Conservation (phyloP, 805 yeast species). For the Candida dendrica region DNA sequence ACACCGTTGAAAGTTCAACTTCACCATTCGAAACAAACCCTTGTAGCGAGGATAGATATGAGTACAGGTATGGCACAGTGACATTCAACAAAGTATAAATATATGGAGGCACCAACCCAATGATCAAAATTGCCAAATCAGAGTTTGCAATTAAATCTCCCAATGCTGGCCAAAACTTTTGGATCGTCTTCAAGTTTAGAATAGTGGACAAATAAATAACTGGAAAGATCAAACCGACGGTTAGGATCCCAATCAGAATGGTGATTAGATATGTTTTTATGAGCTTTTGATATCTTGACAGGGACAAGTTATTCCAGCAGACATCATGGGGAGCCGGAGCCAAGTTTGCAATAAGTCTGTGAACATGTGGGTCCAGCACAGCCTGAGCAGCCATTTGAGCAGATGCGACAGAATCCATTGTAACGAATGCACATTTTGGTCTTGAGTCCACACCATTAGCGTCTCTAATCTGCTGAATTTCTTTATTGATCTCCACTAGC, state of each 20-base stretch:
- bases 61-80: constrained; percentile 77
- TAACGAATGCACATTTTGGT: constrained; percentile 85
- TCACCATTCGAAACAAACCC: constrained; percentile 91
- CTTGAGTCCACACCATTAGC: constrained; percentile 54
- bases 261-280: constrained; percentile 39
- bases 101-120: constrained; percentile 88
- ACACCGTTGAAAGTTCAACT: constrained; percentile 83
- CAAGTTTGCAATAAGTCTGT: constrained; percentile 68
- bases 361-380: constrained; percentile 81
- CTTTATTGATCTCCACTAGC: constrained; percentile 61
- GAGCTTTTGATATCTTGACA: constrained; percentile 65
- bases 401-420: constrained; percentile 91
- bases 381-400: constrained; percentile 98
- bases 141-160: constrained; percentile 60
- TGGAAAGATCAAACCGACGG: constrained; percentile 74
- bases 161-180: constrained; percentile 76
- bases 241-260: constrained; percentile 36
- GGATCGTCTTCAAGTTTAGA: constrained; percentile 69
- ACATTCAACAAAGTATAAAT: constrained; percentile 80
- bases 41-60: constrained; percentile 72
- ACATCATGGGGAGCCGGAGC: constrained; percentile 98
- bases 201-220: constrained; percentile 80
- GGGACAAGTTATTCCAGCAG: constrained; percentile 82
- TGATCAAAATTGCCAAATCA: constrained; percentile 67
- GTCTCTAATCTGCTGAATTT: constrained; percentile 40